These are phyloP conservation scores for Tarenaya hassleriana DNA, from an alignment of 345 rosid species.

Conservation along the genomic window DNA sequence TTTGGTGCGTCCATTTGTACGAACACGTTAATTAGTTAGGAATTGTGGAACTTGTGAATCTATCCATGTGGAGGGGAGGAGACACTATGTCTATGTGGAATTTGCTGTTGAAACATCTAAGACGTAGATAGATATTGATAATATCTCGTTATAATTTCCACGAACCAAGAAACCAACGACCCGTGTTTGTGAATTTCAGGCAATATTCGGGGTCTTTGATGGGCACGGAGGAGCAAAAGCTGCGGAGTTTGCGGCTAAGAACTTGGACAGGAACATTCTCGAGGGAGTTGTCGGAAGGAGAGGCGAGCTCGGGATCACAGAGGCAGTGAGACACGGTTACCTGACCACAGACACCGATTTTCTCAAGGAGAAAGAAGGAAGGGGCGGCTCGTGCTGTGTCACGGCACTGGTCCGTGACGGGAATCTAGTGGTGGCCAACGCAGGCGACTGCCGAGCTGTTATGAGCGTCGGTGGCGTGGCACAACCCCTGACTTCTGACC, in stretches of 20 bases:
- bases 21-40: neutral
- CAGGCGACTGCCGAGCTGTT: slow-evolving; percentile 93
- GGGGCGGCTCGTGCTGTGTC: slow-evolving; percentile 84
- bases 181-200: too few relatives aligned
- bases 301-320: slow-evolving; percentile 35
- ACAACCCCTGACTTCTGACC: slow-evolving; percentile 76
- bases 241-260: slow-evolving; percentile 70
- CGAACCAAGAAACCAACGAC: too few relatives aligned
- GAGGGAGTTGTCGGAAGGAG: slow-evolving; percentile 34
- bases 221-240: slow-evolving; percentile 89
- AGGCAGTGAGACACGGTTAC: slow-evolving; percentile 71
- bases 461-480: slow-evolving; percentile 68
- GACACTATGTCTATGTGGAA: too few relatives aligned
- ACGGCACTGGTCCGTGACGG: slow-evolving; percentile 69
- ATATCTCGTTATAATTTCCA: too few relatives aligned
- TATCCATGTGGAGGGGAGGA: too few relatives aligned
- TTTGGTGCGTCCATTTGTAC: neutral
- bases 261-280: slow-evolving; percentile 58
- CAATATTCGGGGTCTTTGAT: slow-evolving; percentile 75
- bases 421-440: slow-evolving; percentile 70
- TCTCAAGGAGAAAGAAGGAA: slow-evolving; percentile 38
- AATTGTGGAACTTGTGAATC: neutral
- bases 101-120: too few relatives aligned
- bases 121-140: too few relatives aligned
- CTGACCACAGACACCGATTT: slow-evolving; percentile 67